Evolutionary conservation across 345 rosid species (phyloP), one percentile per base, ranked within the genome.

Genomic region (Acer saccharum): DNA sequence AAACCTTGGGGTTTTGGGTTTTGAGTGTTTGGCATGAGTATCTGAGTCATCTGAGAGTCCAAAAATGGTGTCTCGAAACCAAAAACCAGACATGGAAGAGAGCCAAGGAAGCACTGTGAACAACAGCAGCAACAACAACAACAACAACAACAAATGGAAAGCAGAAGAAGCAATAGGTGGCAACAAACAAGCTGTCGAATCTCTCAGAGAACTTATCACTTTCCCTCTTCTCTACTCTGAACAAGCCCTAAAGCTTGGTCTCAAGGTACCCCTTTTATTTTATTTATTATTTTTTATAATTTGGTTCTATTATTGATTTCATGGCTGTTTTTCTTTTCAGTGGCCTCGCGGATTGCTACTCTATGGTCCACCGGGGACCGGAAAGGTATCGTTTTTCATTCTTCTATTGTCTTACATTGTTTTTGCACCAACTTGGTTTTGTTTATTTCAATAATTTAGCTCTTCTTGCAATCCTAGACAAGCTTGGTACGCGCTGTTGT

Each of bases 401-500:
- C 29, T 61, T 12, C 23, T 50, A 25, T 35, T 6, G 20, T 46
- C 57, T 18, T 2, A 65, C 32, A 35, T 18, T 71, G 54, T 63
- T 63, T 12, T 35, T 20, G 41, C 63, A 43, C 16, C 21, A 21
- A 7, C 23, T 5, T 10, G 6, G n/a, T 21, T 18, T 60, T 60
- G 6, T 48, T 77, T 9, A 67, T n/a, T 35, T 6, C 52, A 66
- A 9, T n/a, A 48, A 39, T 39, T 69, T 76, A 57, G 60, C 69
- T 69, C 66, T 55, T 39, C 74, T 78, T 68, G 43, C 12, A 65
- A 77, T 76, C 77, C 64, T 54, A 93, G 97, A 95, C 99, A 78
- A 93, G 96, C 83, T 86, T 95, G 89, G 99, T 92, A 2, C 93
- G 94, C 65, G 97, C 99, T 48, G 88, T 96, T 83, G 98, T 94